Base-by-base conservation (phyloP, 1,139 yeast genomes). In the Debaryomyces subglobosus region DNA sequence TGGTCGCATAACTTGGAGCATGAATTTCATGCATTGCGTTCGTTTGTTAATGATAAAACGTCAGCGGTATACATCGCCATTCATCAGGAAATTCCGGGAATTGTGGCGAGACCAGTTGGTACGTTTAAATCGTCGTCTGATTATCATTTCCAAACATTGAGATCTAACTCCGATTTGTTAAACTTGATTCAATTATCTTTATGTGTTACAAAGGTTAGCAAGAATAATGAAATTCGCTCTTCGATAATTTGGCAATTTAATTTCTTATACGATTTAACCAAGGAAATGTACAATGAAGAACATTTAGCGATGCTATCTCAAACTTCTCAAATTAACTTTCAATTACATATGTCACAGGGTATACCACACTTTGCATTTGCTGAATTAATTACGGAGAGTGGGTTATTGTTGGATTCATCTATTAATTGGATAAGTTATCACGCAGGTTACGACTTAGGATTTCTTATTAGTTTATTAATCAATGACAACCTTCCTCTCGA, bases 21-120 rank as follows among this genome's bases (percentile, higher is more conserved):
- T 52, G 97, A 92, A 63, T 86, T 94, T 74, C 82, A 82, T 48
- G 70, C 82, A 13, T 81, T 92, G 52, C 80, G 97, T 53, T 81
- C 83, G 49, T 77, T 90, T 47, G 79, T 88, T 38, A 69, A 69
- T 53, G 86, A 82, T 51, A 81, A 83, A 52, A 87, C 86, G 60
- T 83, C 86, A 47, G 59, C 63, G 32, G 62, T 74, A 24, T 81
- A 81, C 60, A 81, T 91, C 18, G 84, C 96, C 2, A 85, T 85
- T 46, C 87, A 92, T 59, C 92, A 96, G 50, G 97, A 94, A 66
- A 91, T 94, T 63, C 97, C 97, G 0, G 99, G 99, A 0, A 89
- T 95, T 30, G 89, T 94, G 23, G 97, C 97, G 1, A 81, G 99
- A 57, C 99, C 99, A 10, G 89, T 94, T 53, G 99, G 99, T n/a